A percentile compares a stretch with the other conserved stretches of the same genome.
phyloP scores from a whole-genome alignment of 768 basidiomycete species.

The Podaxis carcinomalis region DNA sequence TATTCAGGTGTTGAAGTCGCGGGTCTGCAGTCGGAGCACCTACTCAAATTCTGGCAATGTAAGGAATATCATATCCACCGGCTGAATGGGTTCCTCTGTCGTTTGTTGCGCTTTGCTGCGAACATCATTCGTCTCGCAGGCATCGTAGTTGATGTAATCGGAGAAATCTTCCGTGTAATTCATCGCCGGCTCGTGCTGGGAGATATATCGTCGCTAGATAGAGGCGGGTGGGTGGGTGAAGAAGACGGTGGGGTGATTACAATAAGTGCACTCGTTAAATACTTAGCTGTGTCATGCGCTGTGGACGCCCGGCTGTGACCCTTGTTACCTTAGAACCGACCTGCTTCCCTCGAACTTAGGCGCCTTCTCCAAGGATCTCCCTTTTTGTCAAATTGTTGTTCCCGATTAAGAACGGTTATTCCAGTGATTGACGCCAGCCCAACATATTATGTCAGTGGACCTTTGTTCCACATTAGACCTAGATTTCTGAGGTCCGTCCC shows the following conservation, averaged over 20 bases:
- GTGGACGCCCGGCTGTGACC: not conserved
- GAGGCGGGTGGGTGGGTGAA: not conserved
- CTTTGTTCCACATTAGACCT: not conserved
- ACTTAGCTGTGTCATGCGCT: not conserved
- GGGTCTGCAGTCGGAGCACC: not conserved
- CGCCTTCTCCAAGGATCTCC: not conserved
- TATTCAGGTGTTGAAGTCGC: not conserved
- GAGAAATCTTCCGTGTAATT: not conserved
- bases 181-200: not conserved
- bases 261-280: not conserved
- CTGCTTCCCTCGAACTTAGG: not conserved
- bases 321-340: not conserved
- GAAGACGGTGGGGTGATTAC: not conserved
- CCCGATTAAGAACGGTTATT: not conserved
- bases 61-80: not conserved
- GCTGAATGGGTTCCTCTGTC: not conserved
- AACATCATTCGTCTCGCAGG: not conserved
- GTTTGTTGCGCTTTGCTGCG: not conserved
- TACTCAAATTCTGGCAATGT: not conserved
- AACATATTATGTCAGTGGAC: not conserved
- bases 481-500: not conserved
- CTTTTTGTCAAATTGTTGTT: not conserved
- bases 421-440: not conserved
- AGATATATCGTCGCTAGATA: not conserved
- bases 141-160: not conserved